Conservation (phyloP, 371 early-diverging fungal genomes). For the Nematocida sp. region DNA sequence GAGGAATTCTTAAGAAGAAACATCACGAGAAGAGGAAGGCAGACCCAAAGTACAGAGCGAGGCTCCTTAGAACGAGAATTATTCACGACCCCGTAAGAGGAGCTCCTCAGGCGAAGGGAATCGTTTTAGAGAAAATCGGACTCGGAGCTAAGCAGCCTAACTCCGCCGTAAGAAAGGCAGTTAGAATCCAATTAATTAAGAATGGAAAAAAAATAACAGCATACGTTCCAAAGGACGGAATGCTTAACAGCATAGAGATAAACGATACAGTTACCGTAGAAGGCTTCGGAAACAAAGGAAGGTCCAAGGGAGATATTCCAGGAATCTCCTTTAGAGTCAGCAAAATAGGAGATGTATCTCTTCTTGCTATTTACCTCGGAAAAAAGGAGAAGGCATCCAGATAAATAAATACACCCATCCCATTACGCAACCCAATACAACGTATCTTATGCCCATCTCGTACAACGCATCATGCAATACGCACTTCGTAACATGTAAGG, state of each 20-base stretch:
- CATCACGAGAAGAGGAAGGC: conserved; percentile 96
- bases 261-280: conserved; percentile 71
- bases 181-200: conserved; percentile 98
- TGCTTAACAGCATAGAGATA: conserved; percentile 89
- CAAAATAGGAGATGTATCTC: conserved; percentile 98
- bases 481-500: too few relatives aligned
- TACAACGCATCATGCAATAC: too few relatives aligned
- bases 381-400: conserved; percentile 99
- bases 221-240: conserved; percentile 99
- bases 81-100: conserved; percentile 85
- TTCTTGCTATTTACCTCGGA: conserved; percentile 95
- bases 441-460: neutral
- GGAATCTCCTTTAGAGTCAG: conserved; percentile 99
- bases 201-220: conserved; percentile 99
- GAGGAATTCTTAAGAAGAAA: conserved; percentile 87
- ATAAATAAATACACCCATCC: conserved; percentile 69
- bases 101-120: conserved; percentile 98
- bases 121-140: conserved; percentile 93
- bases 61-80: conserved; percentile 90
- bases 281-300: conserved; percentile 71
- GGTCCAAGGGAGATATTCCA: conserved; percentile 96
- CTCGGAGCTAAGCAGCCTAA: conserved; percentile 99
- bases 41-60: conserved; percentile 93
- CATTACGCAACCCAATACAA: neutral
- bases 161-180: conserved; percentile 99